Evolutionary conservation across 768 basidiomycete genomes (phyloP).

Genomic region (Tylopilus vinaceipallidus): DNA sequence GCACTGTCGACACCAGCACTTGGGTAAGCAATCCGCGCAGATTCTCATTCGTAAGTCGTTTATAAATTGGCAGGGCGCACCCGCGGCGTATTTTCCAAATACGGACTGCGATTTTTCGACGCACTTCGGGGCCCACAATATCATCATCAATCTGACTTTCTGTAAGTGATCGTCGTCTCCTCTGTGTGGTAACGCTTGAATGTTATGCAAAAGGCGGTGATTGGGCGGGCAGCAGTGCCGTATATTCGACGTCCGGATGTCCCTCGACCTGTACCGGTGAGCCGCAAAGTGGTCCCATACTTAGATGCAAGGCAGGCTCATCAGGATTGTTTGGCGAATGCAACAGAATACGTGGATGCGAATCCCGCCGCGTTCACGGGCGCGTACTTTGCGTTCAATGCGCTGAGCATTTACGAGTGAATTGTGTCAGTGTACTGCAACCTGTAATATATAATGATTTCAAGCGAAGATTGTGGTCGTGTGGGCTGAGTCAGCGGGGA

Average conservation of each 20-base stretch:
- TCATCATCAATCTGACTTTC: conserved; percentile 25
- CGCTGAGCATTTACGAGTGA: conserved; percentile 3
- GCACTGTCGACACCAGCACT: conserved; percentile 10
- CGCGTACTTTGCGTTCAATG: conserved; percentile 8
- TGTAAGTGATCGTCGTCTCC: conserved; percentile 5
- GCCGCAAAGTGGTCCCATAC: conserved; percentile 3
- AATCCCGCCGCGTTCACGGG: neutral
- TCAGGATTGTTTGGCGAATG: neutral
- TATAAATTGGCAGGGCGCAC: conserved; percentile 44
- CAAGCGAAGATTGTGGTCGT: too few relatives aligned
- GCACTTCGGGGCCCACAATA: conserved; percentile 54
- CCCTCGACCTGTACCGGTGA: conserved; percentile 25
- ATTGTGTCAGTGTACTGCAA: neutral
- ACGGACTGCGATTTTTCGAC: conserved; percentile 55
- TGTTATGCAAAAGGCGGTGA: conserved; percentile 15
- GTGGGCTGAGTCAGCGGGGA: conserved; percentile 29
- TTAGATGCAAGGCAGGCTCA: too few relatives aligned
- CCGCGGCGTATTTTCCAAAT: conserved; percentile 59
- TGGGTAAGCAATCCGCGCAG: conserved; percentile 15
- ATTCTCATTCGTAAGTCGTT: neutral
- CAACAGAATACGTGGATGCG: conserved; percentile 2
- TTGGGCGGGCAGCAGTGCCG: conserved; percentile 21
- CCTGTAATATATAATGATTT: neutral
- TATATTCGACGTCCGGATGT: conserved; percentile 21
- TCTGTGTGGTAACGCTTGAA: conserved; percentile 6